Evolutionary conservation across 441 rosid genomes (phyloP).

Genomic region (Erodium chrysanthum): DNA sequence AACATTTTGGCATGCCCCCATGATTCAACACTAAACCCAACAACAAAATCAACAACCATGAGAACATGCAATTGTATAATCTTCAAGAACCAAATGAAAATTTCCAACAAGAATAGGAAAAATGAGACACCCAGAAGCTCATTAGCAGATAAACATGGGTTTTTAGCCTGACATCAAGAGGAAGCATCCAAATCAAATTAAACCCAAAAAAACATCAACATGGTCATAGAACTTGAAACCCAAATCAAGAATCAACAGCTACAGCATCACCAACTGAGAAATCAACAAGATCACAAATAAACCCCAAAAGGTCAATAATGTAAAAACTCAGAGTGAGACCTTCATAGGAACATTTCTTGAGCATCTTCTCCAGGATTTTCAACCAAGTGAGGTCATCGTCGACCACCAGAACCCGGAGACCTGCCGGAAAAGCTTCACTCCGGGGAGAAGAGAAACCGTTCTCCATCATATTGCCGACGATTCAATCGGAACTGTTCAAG

Average conservation of each 20-base stretch:
- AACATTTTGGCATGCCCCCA: background rate
- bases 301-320: slow-evolving; percentile 1
- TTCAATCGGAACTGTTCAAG: slow-evolving; percentile 11
- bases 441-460: slow-evolving; percentile 59
- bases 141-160: background rate
- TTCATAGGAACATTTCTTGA: slow-evolving; percentile 80
- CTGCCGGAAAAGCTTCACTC: slow-evolving; percentile 52
- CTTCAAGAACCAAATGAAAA: background rate
- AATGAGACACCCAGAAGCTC: background rate
- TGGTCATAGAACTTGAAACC: background rate
- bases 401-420: slow-evolving; percentile 84
- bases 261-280: background rate
- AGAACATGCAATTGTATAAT: background rate
- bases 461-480: slow-evolving; percentile 36
- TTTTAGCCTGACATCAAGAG: background rate
- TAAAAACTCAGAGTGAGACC: slow-evolving; percentile 29
- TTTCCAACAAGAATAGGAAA: background rate
- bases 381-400: slow-evolving; percentile 92
- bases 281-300: background rate
- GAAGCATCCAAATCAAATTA: background rate
- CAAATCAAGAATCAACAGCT: background rate
- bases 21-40: background rate
- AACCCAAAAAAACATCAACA: background rate
- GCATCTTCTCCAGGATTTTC: slow-evolving; percentile 93
- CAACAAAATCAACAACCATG: background rate